Evolutionary conservation across 768 basidiomycete species (phyloP), one percentile per base, ranked within the genome.

Genomic region (Lentinula sp.): DNA sequence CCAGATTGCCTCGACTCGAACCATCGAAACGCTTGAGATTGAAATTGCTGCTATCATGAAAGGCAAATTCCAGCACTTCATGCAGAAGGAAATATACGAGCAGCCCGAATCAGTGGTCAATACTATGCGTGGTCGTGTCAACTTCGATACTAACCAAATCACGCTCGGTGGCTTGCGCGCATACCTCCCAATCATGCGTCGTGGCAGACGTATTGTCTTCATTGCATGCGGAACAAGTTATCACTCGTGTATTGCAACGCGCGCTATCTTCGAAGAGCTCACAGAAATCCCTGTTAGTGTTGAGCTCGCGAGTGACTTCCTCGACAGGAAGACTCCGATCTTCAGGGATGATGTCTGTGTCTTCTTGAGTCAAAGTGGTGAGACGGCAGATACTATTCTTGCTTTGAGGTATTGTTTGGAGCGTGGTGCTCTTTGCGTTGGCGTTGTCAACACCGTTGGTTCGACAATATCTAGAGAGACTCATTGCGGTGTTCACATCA

Each of bases 41-140:
- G 97, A 99, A 76, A 85, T 99, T 50, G 96, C 96, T n/a, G 97
- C 96, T 66, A 98, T 99, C 78, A 98, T 98, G 97, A 99, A 99
- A 83, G 97, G 97, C 71, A 93, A 95, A 75, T 99, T 98, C 73
- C 93, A 93, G 71, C 95, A 96, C 71, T 99, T 99, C 79, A 99
- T 99, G 97, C 96, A 98, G 74, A 99, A 99, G 80, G 97, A 99
- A 75, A 98, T 98, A 68, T 98, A 94, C 80, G 93, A 98, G 71
- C 96, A 98, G 74, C 96, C 97, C 55, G 97, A 99, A 71, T 96
- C 94, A 31, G 97, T 98, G 64, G 94, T 98, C 76, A 99, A 99
- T 84, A 99, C 97, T 55, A 99, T 99, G 97, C 91, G 97, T 84
- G 97, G 97, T 63, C 94, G 97, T 67, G 91, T 99, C 80, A 98